Base-by-base conservation (phyloP, 208 protist genomes). In the Leishmania turanica region DNA sequence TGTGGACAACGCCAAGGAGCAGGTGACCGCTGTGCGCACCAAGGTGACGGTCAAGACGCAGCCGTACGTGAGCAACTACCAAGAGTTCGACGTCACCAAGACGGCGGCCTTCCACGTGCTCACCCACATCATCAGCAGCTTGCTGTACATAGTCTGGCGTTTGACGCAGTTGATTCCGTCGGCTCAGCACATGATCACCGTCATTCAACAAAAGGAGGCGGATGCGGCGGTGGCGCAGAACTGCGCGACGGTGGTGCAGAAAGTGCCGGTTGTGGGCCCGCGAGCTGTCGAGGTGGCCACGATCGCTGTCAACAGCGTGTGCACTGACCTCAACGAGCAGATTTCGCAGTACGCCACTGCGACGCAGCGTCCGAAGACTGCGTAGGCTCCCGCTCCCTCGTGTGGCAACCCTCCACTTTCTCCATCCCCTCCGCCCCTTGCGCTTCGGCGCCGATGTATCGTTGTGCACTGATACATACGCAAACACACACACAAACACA, bases 71-170 rank as follows among this genome's bases (percentile, higher is more conserved):
- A 49, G 84, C 75, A 76, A 83, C 62, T 85, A 86, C 40, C 68
- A 88, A 24, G 47, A 71, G 17, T 90, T 91, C 53, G 88, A 91
- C 78, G 60, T 91, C 58, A 89, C 88, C 53, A 84, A 88, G 70
- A 90, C 88, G 31, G 70, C 72, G 1, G 6, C 83, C 66, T 87
- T 95, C 70, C 77, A 82, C 56, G 78, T 74, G 3, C 15, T 88
- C 0, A 87, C 83, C 0, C 83, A 91, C 78, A 5, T 88, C 40
- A 47, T 91, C 54, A 89, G 85, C 56, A 75, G 77, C 69, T 2
- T 92, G 3, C 37, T 95, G 37, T 84, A 87, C 56, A 31, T 84
- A 1, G 11, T 89, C 37, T 86, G 82, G 73, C 78, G 74, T 19
- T 2, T 89, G 42, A 66, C 82, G 27, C 73, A 77, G 75, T 34